phyloP scores from a whole-genome alignment of 441 rosid species.

The Pelargonium citronellum region DNA sequence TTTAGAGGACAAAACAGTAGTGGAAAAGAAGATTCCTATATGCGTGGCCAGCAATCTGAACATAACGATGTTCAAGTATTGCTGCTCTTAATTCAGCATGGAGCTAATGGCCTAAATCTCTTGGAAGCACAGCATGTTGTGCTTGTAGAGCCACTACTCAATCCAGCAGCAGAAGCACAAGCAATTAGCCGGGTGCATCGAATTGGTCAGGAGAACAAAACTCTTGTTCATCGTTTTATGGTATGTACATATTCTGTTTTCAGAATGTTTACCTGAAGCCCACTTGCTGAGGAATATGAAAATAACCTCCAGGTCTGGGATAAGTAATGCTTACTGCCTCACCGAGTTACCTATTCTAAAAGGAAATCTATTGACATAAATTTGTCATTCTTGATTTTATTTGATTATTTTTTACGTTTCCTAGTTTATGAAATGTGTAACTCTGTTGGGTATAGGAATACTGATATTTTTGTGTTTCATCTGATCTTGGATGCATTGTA shows the following conservation, averaged over 20 bases:
- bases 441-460: too few relatives aligned
- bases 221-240: conserved; percentile 82
- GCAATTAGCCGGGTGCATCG: conserved; percentile 93
- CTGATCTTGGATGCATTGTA: too few relatives aligned
- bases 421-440: too few relatives aligned
- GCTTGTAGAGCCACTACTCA: conserved; percentile 87
- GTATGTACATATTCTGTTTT: conserved; percentile 37
- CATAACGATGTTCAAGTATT: conserved; percentile 55
- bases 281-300: too few relatives aligned
- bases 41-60: conserved; percentile 29
- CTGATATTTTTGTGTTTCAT: too few relatives aligned
- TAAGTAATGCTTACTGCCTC: too few relatives aligned
- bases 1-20: conserved; percentile 47
- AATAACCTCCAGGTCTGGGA: too few relatives aligned
- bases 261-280: background rate
- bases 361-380: too few relatives aligned
- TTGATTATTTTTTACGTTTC: too few relatives aligned
- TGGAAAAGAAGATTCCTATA: conserved; percentile 26
- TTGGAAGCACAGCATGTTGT: conserved; percentile 93
- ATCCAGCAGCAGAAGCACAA: conserved; percentile 97
- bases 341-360: too few relatives aligned
- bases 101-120: conserved; percentile 95
- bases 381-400: too few relatives aligned
- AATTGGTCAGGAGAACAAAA: conserved; percentile 72
- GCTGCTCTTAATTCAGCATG: conserved; percentile 82